A percentile compares a stretch with the other conserved stretches of the same genome.
Conservation (phyloP, 805 yeast species). For the Schwanniomyces vanrijiae region DNA sequence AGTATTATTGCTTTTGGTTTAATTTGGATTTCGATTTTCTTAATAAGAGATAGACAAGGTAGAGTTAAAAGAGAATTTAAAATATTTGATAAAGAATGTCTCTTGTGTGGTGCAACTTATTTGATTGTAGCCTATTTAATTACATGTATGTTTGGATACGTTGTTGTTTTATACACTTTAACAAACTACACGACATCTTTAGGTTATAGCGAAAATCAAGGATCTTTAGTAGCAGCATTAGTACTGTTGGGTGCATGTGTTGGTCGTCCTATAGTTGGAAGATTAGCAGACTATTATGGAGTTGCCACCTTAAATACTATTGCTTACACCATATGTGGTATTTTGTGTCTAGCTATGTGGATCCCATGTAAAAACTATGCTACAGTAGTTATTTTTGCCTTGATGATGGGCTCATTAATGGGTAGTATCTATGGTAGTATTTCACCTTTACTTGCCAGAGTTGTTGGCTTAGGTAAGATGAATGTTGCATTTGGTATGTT, state of each 20-base stretch:
- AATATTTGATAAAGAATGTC: constrained; percentile 40
- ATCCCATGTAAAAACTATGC: constrained; percentile 56
- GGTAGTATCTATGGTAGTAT: constrained; percentile 60
- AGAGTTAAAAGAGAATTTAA: constrained; percentile 23
- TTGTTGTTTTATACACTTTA: constrained; percentile 55
- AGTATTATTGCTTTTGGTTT: constrained; percentile 35
- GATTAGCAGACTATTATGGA: constrained; percentile 51
- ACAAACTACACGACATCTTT: constrained; percentile 60
- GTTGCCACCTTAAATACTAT: constrained; percentile 43
- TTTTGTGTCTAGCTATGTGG: constrained; percentile 38
- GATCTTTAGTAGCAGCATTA: constrained; percentile 61
- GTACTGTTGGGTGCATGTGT: constrained; percentile 54
- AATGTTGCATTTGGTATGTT: constrained; percentile 50
- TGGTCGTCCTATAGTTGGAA: constrained; percentile 60
- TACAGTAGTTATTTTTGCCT: constrained; percentile 51
- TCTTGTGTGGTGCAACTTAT: constrained; percentile 43
- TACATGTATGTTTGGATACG: constrained; percentile 60
- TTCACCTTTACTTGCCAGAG: constrained; percentile 50
- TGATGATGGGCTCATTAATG: constrained; percentile 57
- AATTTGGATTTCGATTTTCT: constrained; percentile 19
- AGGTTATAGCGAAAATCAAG: constrained; percentile 56
- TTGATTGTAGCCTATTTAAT: constrained; percentile 39
- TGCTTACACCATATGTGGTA: constrained; percentile 24
- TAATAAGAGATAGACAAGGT: constrained; percentile 16
- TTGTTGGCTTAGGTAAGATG: constrained; percentile 54